Base-by-base conservation (phyloP, 2,329 filamentous ascomycete genomes). In the Pseudogymnoascus sp. region DNA sequence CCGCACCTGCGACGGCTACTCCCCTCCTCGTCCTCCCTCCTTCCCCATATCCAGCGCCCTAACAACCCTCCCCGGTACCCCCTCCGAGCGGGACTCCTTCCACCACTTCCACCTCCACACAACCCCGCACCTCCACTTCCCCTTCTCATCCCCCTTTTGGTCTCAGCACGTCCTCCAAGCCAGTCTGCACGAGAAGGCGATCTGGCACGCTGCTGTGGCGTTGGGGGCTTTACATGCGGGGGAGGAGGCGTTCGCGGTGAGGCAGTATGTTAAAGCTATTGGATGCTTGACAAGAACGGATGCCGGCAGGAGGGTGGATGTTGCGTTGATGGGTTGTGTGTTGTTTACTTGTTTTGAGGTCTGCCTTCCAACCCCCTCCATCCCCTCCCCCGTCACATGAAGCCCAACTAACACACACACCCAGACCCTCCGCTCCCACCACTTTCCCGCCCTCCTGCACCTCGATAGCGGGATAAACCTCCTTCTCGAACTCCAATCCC, bases 191-290 rank as follows among this genome's bases (percentile, higher is more conserved):
- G 81, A 87, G 67, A 74, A 79, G 6, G 78, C 86, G 26, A 84
- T 89, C 65, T 82, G 83, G 11, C 84, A 89, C 70, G 84, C 86
- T 11, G 84, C 88, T n/a, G 80, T 89, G 31, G 86, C 87, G 4
- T 76, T 89, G 4, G 86, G 85, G 14, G 85, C 85, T 2, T 75
- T 89, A 26, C 87, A 88, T 71, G 87, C 87, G 72, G 86, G 84
- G 6, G 40, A 16, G 6, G 62, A 84, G 79, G 79, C 84, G 65
- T 78, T 85, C 59, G 85, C 86, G 2, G 74, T 87, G 41, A 78
- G 78, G 59, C 78, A 86, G 63, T 87, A 88, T 69, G 80, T 82
- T 1, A 78, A 81, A 61, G 85, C 85, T 2, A 79, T 82, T 41
- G 68, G 71, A 0, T 28, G 46, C 12, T 2, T 53, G 12, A 22